Evolutionary conservation across 1,139 yeast genomes (phyloP).

Genomic region (Yamadazyma diospyri): DNA sequence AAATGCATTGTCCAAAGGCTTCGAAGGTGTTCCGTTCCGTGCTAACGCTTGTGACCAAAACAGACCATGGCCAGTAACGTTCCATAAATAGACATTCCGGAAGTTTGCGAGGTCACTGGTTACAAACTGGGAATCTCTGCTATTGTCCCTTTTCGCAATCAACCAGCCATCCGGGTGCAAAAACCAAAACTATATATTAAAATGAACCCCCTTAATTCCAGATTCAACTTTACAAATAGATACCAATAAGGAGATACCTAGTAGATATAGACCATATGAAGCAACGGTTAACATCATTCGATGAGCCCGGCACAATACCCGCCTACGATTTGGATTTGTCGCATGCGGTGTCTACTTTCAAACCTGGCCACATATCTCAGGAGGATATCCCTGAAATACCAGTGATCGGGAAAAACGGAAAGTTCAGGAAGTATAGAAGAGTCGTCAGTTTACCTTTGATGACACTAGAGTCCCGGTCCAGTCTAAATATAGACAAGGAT

Average conservation of each 20-base stretch:
- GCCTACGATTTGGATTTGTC: constrained; percentile 21
- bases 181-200: no score
- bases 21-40: no score
- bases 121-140: no score
- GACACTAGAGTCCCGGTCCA: not conserved
- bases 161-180: constrained; percentile 3
- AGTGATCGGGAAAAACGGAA: constrained; percentile 23
- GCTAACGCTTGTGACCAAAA: no score
- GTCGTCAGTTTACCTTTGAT: constrained; percentile 24
- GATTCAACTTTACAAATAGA: no score
- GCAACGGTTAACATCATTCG: constrained; percentile 24
- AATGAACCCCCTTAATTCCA: no score
- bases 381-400: constrained; percentile 36
- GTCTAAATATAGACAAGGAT: constrained; percentile 7
- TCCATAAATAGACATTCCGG: constrained; percentile 1
- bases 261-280: no score
- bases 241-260: no score
- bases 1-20: no score
- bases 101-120: no score
- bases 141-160: constrained; percentile 5
- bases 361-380: constrained; percentile 23
- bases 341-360: constrained; percentile 28
- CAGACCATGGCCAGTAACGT: not conserved
- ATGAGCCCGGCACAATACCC: constrained; percentile 23
- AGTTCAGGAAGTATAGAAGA: constrained; percentile 19